Percentiles rank a stretch among this genome's conserved stretches.
Conservation (phyloP, 768 basidiomycete species). For the Suillus weaverae region DNA sequence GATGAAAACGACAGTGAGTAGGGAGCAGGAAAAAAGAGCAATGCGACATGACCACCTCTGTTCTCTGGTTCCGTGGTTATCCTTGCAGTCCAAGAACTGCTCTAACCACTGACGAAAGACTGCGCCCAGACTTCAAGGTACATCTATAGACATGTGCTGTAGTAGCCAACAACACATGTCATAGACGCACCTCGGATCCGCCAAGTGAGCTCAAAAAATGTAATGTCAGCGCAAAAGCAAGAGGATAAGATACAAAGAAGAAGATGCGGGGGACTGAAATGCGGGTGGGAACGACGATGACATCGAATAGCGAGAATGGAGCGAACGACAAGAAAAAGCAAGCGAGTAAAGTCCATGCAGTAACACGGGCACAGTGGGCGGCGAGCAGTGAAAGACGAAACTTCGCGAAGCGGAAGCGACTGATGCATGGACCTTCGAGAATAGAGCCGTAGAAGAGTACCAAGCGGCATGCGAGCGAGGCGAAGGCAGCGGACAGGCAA, state of each 20-base stretch:
- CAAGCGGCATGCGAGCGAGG: neutral
- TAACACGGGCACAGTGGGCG: neutral
- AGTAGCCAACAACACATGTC: neutral
- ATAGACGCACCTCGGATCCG: neutral
- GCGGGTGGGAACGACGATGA: neutral
- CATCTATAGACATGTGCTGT: neutral
- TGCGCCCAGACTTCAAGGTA: neutral
- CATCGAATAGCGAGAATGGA: neutral
- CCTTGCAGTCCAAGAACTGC: neutral
- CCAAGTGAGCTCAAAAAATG: neutral
- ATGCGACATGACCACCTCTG: neutral
- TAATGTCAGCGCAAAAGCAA: neutral
- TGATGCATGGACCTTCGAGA: neutral
- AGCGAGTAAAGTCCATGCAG: neutral
- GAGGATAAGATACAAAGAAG: neutral
- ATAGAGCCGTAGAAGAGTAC: neutral
- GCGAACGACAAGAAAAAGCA: neutral
- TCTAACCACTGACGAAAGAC: neutral
- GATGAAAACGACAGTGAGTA: neutral
- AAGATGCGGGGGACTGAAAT: neutral
- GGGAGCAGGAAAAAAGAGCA: neutral
- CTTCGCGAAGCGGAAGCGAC: neutral
- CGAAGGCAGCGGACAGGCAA: neutral
- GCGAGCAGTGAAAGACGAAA: neutral
- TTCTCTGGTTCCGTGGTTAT: neutral